phyloP scores from a whole-genome alignment of 208 protist species.

The Trypanosoma mega region DNA sequence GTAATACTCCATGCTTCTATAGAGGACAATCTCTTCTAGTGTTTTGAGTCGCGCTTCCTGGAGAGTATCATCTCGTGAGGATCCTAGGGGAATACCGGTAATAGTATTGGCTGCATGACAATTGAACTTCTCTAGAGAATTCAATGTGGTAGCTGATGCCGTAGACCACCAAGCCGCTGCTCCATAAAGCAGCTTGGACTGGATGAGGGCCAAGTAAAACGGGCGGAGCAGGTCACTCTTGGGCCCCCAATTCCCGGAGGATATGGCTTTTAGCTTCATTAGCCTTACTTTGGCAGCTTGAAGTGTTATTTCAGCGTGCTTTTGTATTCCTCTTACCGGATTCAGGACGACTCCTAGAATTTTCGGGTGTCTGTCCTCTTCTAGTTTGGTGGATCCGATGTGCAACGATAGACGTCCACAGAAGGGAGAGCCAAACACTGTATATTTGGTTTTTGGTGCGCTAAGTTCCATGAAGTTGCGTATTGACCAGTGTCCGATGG shows the following conservation, averaged over 20 bases:
- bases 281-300: not conserved
- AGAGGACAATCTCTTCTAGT: not conserved
- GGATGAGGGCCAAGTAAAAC: slow-evolving; percentile 10
- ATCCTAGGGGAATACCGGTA: not conserved
- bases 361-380: slow-evolving; percentile 11
- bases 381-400: not conserved
- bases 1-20: not conserved
- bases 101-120: not conserved
- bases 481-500: not conserved
- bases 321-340: slow-evolving; percentile 9
- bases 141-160: not conserved
- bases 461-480: slow-evolving; percentile 5
- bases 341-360: slow-evolving; percentile 11
- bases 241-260: slow-evolving; percentile 5
- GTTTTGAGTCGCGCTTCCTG: not conserved
- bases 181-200: slow-evolving; percentile 7
- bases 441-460: slow-evolving; percentile 1
- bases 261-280: slow-evolving; percentile 12
- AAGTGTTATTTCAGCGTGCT: not conserved
- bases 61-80: not conserved
- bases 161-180: slow-evolving; percentile 9
- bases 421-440: too few species aligned
- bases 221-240: not conserved
- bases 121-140: not conserved
- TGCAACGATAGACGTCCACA: too few species aligned